Evolutionary conservation across 2,329 filamentous ascomycete genomes (phyloP), one percentile per base, ranked within the genome.

Genomic region (Epichloe elymi): DNA sequence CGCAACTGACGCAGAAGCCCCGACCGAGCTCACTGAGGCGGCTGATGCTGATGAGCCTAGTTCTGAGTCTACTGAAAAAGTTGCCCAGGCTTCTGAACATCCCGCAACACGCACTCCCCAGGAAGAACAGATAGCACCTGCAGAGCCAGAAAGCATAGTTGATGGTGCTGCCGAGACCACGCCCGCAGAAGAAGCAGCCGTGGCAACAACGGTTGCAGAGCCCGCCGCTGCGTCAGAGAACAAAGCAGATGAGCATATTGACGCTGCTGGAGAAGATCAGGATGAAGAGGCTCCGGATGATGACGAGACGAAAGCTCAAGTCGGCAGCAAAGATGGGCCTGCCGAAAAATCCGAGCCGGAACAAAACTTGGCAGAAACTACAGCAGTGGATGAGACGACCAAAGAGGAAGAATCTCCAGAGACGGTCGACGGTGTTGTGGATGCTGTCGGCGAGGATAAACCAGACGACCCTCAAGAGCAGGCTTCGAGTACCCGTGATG

Each of bases 141-240:
- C 39, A 12, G 37, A 49, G 14, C 19, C 3, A 26, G 41, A 33
- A 46, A 15, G n/a, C 3, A 15, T 14, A 8, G 30, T 26, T 35
- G 33, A 10, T n/a, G 17, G n/a, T 33, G 37, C 15, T 26, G 37
- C 19, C 6, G 48, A 53, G 30, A 2, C 30, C 10, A n/a, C 10
- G 10, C 12, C 41, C 3, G 48, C 55, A 45, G 40, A 37, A 40
- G 53, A 56, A 14, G 41, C 42, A 46, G 37, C 49, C 36, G 45
- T 55, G 20, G 23, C 41, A 23, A 12, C 15, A 12, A 19, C 40
- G 19, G 40, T 17, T 11, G 17, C 38, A 14, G 35, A 39, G 14
- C 11, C 23, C 10, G 46, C n/a, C 15, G 46, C 26, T 15, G 39
- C 26, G 15, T 14, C 42, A n/a, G 20, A 30, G 14, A 17, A 8